Evolutionary conservation across 495 filamentous ascomycete species (phyloP).

Genomic region (Lophium mytilinum): DNA sequence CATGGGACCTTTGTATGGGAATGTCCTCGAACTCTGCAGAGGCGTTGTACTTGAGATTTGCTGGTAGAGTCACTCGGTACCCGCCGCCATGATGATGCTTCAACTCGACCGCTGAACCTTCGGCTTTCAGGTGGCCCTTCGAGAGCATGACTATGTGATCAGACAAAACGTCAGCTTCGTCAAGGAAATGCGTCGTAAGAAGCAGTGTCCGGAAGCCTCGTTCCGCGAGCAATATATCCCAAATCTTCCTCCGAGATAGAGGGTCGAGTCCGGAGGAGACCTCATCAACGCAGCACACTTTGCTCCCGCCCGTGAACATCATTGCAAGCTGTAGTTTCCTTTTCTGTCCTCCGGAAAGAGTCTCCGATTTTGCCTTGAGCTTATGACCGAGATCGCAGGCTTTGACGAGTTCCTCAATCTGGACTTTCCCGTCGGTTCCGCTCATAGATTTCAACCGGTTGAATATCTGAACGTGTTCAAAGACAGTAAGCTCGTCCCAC

Average conservation of each 20-base stretch:
- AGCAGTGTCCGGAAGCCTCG: conserved; percentile 72
- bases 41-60: not conserved
- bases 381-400: conserved; percentile 73
- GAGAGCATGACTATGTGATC: conserved; percentile 37
- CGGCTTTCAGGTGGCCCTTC: conserved; percentile 32
- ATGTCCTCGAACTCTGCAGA: conserved; percentile 50
- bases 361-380: conserved; percentile 55
- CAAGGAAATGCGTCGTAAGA: conserved; percentile 60
- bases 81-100: conserved; percentile 42
- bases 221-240: conserved; percentile 81
- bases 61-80: conserved; percentile 52
- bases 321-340: conserved; percentile 82
- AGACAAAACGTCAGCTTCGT: conserved; percentile 37
- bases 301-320: conserved; percentile 87
- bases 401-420: conserved; percentile 52
- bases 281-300: conserved; percentile 83
- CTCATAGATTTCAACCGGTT: conserved; percentile 62
- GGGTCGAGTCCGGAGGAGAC: conserved; percentile 80
- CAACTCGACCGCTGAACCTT: conserved; percentile 34
- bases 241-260: conserved; percentile 73
- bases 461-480: conserved; percentile 75
- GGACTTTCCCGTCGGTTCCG: conserved; percentile 35
- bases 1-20: conserved; percentile 7
- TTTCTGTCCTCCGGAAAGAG: conserved; percentile 82
- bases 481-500: conserved; percentile 77